These are phyloP conservation scores for Candida coleopterorum DNA, from an alignment of 805 yeast species.

Conservation along the genomic window DNA sequence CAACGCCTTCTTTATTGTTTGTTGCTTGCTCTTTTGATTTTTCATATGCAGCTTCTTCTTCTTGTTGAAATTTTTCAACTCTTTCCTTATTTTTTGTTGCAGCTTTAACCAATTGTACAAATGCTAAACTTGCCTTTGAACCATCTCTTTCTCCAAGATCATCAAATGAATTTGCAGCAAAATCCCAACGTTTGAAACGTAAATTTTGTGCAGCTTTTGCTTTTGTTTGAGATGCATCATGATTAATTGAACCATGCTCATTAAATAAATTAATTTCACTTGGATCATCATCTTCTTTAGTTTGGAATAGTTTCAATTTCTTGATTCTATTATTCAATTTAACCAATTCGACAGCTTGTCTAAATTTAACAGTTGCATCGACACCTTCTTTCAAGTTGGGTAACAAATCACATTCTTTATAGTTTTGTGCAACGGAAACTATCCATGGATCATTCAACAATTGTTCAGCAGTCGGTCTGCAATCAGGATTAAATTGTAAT, in stretches of 20 bases:
- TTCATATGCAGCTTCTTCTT: no score
- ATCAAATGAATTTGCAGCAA: conserved; percentile 21
- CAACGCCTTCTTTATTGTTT: no score
- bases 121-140: conserved; percentile 38
- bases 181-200: conserved; percentile 26
- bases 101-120: conserved; percentile 66
- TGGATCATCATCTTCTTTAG: conserved; percentile 52
- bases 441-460: conserved; percentile 72
- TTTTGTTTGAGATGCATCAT: conserved; percentile 7
- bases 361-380: conserved; percentile 78
- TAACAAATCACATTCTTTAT: conserved; percentile 61
- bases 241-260: conserved; percentile 23
- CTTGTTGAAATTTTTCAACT: conserved; percentile 18
- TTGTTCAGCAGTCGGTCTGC: conserved; percentile 65
- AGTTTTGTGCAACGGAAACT: conserved; percentile 43
- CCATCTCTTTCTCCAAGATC: conserved; percentile 10
- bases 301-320: conserved; percentile 60
- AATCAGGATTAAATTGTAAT: conserved; percentile 60
- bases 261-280: conserved; percentile 41
- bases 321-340: conserved; percentile 74
- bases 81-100: conserved; percentile 59
- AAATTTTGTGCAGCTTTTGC: not conserved
- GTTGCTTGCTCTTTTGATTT: no score
- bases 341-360: conserved; percentile 81
- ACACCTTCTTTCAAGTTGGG: conserved; percentile 78